Evolutionary conservation across 495 filamentous ascomycete genomes (phyloP).

Genomic region (Xylaria telfairii): DNA sequence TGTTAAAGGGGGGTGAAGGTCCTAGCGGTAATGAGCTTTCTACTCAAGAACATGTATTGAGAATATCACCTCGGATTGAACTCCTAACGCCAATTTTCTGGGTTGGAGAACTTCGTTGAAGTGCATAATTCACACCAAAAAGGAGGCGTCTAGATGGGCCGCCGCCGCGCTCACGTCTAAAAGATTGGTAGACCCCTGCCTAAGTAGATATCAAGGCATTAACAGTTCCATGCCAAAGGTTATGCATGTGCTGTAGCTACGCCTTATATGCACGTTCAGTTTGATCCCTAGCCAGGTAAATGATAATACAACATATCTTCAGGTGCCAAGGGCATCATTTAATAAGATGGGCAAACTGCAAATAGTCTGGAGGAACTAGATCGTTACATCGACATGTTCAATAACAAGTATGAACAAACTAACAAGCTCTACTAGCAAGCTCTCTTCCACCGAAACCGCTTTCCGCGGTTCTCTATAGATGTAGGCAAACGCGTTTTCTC

Average conservation of each 20-base stretch:
- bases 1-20: too few relatives aligned
- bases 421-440: too few relatives aligned
- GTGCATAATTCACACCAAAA: too few relatives aligned
- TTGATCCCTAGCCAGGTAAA: too few relatives aligned
- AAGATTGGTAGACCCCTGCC: too few relatives aligned
- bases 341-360: not conserved
- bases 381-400: not conserved
- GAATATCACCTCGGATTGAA: too few relatives aligned
- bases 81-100: too few relatives aligned
- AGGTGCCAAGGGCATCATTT: not conserved
- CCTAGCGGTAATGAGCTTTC: too few relatives aligned
- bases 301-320: not conserved
- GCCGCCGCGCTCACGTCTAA: not conserved
- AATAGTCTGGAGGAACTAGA: not conserved
- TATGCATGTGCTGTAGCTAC: not conserved
- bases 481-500: not conserved
- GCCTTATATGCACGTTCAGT: not conserved
- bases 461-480: not conserved
- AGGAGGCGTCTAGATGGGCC: not conserved
- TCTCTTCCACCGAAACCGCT: not conserved
- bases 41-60: too few relatives aligned
- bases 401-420: not conserved
- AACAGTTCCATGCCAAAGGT: not conserved
- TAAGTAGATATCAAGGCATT: not conserved
- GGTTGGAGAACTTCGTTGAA: too few relatives aligned